A percentile compares a stretch with the other conserved stretches of the same genome.
Evolutionary conservation across 768 basidiomycete species (phyloP).

Genomic region (Mycena capillaripes): DNA sequence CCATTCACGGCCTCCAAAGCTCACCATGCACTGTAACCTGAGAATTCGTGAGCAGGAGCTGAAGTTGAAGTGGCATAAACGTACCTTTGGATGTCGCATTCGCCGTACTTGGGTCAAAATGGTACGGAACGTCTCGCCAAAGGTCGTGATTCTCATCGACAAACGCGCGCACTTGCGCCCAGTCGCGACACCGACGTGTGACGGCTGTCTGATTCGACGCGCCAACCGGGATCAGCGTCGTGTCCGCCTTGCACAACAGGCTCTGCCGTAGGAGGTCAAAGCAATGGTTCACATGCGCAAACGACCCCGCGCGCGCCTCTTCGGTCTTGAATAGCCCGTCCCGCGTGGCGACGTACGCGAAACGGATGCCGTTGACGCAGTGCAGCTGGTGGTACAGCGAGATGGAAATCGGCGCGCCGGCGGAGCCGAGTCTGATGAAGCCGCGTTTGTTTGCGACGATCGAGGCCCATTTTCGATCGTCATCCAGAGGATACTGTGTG

Average conservation of each 20-base stretch:
- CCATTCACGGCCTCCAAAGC: no score
- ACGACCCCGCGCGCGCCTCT: conserved; percentile 15
- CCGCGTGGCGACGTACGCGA: conserved; percentile 30
- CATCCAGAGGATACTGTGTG: conserved; percentile 9
- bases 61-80: neutral
- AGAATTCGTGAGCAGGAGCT: neutral
- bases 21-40: neutral
- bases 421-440: conserved; percentile 37
- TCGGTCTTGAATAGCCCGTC: conserved; percentile 32
- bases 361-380: conserved; percentile 44
- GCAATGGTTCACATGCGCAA: conserved; percentile 36
- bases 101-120: neutral
- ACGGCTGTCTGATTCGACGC: neutral
- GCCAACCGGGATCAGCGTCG: conserved; percentile 14
- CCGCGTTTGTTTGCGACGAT: conserved; percentile 29
- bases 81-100: neutral
- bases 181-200: conserved; percentile 27
- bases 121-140: conserved; percentile 19
- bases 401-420: conserved; percentile 41
- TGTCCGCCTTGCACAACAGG: conserved; percentile 33
- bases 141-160: conserved; percentile 28
- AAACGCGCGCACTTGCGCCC: conserved; percentile 19
- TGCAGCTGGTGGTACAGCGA: conserved; percentile 49
- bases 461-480: conserved; percentile 28
- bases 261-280: conserved; percentile 35